phyloP scores from a whole-genome alignment of 73 alveolate genomes.

The Tetrahymena elliotti region DNA sequence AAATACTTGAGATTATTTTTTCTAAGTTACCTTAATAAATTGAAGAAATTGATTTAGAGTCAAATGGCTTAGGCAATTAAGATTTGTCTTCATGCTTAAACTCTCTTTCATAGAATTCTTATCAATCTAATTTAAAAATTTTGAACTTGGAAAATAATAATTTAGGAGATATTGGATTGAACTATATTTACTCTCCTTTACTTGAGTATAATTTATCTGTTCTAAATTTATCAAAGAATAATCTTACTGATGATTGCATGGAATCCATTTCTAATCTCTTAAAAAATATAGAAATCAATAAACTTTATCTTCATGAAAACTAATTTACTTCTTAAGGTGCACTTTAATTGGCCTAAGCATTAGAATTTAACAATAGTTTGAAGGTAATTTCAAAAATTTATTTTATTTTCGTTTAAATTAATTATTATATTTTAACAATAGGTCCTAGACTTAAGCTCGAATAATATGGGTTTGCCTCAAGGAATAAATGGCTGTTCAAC shows the following conservation, averaged over 20 bases:
- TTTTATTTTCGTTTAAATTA: neutral
- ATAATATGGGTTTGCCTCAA: neutral
- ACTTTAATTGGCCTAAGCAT: neutral
- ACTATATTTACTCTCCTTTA: neutral
- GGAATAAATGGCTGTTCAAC: constrained; percentile 4
- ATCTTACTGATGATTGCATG: constrained; percentile 12
- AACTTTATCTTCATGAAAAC: constrained; percentile 14
- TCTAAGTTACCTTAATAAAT: neutral
- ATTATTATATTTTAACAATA: too few relatives aligned
- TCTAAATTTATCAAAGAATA: constrained; percentile 16
- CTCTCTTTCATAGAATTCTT: neutral
- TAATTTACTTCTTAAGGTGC: constrained; percentile 20
- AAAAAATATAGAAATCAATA: neutral
- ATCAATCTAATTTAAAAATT: neutral
- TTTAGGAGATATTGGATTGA: constrained; percentile 3
- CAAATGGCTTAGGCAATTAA: neutral
- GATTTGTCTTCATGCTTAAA: neutral
- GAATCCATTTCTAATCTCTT: constrained; percentile 2
- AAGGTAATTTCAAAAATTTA: neutral
- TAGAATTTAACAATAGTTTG: neutral
- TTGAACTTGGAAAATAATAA: constrained; percentile 17
- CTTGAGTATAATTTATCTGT: constrained; percentile 10
- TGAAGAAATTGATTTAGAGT: neutral
- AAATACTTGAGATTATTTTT: neutral
- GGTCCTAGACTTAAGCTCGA: neutral